Evolutionary conservation across 352 stramenopile species (phyloP).

Genomic region (Pythium utonaiense): DNA sequence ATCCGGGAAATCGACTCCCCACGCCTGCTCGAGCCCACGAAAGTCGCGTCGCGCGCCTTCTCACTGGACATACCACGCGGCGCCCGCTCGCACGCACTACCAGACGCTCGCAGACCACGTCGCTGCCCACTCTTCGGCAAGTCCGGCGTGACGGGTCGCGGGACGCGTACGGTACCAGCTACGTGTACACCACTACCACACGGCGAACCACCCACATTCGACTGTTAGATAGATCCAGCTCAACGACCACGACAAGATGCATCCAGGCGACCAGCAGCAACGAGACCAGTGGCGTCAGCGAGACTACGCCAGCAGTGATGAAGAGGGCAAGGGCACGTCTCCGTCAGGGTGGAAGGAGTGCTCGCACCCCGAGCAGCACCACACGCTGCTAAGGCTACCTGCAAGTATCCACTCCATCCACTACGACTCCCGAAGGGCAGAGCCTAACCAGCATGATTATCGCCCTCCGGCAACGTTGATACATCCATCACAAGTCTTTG

Average conservation of each 20-base stretch:
- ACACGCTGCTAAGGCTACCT: slow-evolving; percentile 1
- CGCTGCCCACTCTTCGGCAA: background rate
- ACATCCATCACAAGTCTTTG: slow-evolving; percentile 3
- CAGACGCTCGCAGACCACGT: background rate
- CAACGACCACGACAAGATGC: slow-evolving; percentile 5
- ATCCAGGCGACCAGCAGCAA: slow-evolving; percentile 4
- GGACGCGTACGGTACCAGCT: background rate
- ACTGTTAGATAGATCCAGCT: background rate
- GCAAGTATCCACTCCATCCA: slow-evolving; percentile 8
- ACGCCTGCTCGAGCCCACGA: slow-evolving; percentile 14
- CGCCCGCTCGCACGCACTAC: background rate
- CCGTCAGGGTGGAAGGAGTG: slow-evolving; percentile 11
- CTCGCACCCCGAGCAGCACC: slow-evolving; percentile 1
- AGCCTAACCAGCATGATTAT: slow-evolving; percentile 9
- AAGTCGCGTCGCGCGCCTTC: background rate
- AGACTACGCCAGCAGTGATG: background rate
- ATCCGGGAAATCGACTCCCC: slow-evolving; percentile 11
- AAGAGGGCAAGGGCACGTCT: slow-evolving; percentile 4
- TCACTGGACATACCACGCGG: slow-evolving; percentile 16
- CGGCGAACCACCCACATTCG: background rate
- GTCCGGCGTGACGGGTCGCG: background rate
- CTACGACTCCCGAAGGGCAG: slow-evolving; percentile 12
- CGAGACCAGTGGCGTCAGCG: slow-evolving; percentile 1
- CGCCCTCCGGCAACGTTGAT: background rate
- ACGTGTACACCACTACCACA: background rate